Percentiles rank a stretch among this genome's conserved stretches.
Evolutionary conservation across 805 yeast species (phyloP).

Genomic region (Barnettozyma botsteinii): DNA sequence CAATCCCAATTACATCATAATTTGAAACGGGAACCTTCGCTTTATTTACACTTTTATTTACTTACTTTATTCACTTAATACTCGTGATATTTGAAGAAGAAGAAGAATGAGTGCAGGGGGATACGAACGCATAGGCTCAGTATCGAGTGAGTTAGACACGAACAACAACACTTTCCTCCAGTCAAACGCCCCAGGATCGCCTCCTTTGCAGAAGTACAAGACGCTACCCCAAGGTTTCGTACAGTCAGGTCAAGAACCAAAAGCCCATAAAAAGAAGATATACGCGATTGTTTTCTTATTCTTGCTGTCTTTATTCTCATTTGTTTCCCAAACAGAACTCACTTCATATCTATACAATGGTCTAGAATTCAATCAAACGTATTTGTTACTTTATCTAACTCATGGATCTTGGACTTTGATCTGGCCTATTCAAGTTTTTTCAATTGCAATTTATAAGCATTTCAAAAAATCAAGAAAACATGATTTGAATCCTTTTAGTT

Average conservation of each 20-base stretch:
- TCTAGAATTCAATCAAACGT: slow-evolving; percentile 60
- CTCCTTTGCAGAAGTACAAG: neutral
- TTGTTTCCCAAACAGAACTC: slow-evolving; percentile 76
- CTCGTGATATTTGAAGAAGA: no score
- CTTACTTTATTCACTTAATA: no score
- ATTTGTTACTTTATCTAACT: slow-evolving; percentile 57
- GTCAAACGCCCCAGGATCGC: neutral
- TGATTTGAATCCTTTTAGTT: slow-evolving; percentile 11
- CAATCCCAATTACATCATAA: neutral
- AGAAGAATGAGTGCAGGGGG: slow-evolving; percentile 1
- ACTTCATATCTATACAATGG: slow-evolving; percentile 61
- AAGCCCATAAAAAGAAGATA: slow-evolving; percentile 26
- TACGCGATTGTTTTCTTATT: slow-evolving; percentile 43
- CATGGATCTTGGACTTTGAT: slow-evolving; percentile 74
- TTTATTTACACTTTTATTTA: no score
- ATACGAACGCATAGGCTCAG: slow-evolving; percentile 1
- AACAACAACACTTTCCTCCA: slow-evolving; percentile 2
- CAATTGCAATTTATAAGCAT: slow-evolving; percentile 44
- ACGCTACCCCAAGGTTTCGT: neutral
- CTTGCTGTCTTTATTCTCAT: slow-evolving; percentile 45
- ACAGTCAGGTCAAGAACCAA: neutral
- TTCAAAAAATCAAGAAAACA: slow-evolving; percentile 22
- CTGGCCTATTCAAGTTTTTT: slow-evolving; percentile 61
- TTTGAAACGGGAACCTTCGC: no score
- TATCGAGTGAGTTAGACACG: neutral